phyloP scores from a whole-genome alignment of 441 rosid genomes.

The Aquilaria agallochum region DNA sequence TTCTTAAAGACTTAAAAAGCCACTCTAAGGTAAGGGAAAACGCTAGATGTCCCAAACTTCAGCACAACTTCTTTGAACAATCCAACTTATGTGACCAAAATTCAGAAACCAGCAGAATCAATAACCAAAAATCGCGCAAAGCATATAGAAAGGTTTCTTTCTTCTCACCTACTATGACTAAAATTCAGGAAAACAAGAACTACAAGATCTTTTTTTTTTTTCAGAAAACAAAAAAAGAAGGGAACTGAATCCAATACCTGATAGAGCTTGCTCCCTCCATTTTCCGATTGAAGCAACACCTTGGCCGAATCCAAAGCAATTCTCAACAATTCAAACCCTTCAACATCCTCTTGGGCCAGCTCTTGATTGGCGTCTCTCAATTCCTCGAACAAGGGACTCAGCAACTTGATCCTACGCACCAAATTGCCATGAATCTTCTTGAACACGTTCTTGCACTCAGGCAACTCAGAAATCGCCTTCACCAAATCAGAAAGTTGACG shows the following conservation, averaged over 20 bases:
- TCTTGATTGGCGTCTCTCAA: slow-evolving; percentile 43
- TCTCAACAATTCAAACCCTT: slow-evolving; percentile 47
- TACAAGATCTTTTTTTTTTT: slow-evolving; percentile 14
- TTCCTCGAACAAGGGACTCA: slow-evolving; percentile 94
- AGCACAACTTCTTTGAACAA: too few relatives aligned
- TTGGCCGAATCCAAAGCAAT: slow-evolving; percentile 56
- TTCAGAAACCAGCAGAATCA: too few relatives aligned
- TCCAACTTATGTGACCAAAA: too few relatives aligned
- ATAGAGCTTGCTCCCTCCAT: slow-evolving; percentile 76
- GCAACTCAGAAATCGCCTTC: slow-evolving; percentile 56
- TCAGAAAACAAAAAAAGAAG: slow-evolving; percentile 16
- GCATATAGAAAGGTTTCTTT: too few relatives aligned
- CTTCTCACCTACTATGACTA: too few relatives aligned
- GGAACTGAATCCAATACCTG: slow-evolving; percentile 36
- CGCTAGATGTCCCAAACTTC: too few relatives aligned
- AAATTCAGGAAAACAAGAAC: too few relatives aligned
- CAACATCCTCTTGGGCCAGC: slow-evolving; percentile 42
- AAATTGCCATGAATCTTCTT: slow-evolving; percentile 75
- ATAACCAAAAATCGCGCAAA: too few relatives aligned
- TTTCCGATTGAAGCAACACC: slow-evolving; percentile 51
- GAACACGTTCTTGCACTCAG: slow-evolving; percentile 50
- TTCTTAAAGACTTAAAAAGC: too few relatives aligned
- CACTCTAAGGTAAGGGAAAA: too few relatives aligned
- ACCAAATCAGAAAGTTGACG: slow-evolving; percentile 47
- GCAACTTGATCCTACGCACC: slow-evolving; percentile 82